Evolutionary conservation across 2,329 filamentous ascomycete genomes (phyloP).

Genomic region (Ophiostoma piceae): DNA sequence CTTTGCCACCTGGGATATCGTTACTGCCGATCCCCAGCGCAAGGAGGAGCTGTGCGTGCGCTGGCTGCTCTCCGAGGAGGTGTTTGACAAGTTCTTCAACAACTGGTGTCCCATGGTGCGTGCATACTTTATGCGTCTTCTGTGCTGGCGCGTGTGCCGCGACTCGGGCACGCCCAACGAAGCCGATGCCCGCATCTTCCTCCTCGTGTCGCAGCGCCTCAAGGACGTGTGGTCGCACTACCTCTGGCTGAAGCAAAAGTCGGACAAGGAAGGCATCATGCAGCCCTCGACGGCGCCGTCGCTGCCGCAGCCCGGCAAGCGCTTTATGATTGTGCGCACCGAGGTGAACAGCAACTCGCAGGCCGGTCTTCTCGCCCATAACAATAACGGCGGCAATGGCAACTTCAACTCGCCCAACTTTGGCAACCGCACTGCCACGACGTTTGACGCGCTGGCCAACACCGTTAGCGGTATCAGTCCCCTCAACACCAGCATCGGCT

Average conservation of each 20-base stretch:
- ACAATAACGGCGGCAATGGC: neutral
- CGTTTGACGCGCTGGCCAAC: slow-evolving; percentile 23
- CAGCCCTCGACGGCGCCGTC: slow-evolving; percentile 74
- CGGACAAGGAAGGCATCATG: slow-evolving; percentile 50
- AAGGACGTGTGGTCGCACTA: slow-evolving; percentile 74
- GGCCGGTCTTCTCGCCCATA: slow-evolving; percentile 37
- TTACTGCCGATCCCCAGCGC: slow-evolving; percentile 59
- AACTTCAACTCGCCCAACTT: neutral
- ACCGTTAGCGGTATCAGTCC: slow-evolving; percentile 15
- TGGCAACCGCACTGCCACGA: slow-evolving; percentile 15
- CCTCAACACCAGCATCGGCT: neutral
- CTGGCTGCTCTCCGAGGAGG: slow-evolving; percentile 68
- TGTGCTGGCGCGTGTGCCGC: slow-evolving; percentile 84
- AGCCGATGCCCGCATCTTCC: slow-evolving; percentile 63
- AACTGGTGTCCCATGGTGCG: slow-evolving; percentile 96
- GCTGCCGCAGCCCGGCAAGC: slow-evolving; percentile 75
- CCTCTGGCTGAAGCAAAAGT: slow-evolving; percentile 64
- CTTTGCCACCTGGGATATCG: slow-evolving; percentile 71
- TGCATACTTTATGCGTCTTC: slow-evolving; percentile 82
- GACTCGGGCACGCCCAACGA: slow-evolving; percentile 62
- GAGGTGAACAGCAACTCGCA: slow-evolving; percentile 52
- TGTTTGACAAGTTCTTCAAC: slow-evolving; percentile 79
- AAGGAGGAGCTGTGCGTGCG: slow-evolving; percentile 67
- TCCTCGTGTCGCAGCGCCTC: slow-evolving; percentile 61
- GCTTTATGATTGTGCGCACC: slow-evolving; percentile 82